Conservation (phyloP, 768 basidiomycete genomes). For the Solioccasus polychromus region DNA sequence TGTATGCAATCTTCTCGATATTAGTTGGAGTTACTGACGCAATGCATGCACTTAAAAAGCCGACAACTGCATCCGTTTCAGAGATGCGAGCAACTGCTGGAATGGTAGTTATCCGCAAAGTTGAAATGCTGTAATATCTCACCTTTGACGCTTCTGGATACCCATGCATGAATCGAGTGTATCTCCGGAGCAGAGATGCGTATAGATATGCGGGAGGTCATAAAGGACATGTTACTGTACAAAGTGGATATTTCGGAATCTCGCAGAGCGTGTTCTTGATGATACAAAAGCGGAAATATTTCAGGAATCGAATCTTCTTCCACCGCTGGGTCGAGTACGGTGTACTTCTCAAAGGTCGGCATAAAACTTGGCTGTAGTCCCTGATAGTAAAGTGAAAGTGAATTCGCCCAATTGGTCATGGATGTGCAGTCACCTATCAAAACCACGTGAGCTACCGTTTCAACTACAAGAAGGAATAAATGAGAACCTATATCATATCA, state of each 20-base stretch:
- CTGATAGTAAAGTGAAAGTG: not conserved
- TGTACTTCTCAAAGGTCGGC: conserved; percentile 4
- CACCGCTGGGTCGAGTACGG: conserved; percentile 1
- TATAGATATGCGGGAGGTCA: conserved; percentile 2
- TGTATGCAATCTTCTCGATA: not conserved
- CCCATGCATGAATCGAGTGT: conserved; percentile 1
- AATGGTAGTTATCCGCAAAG: not conserved
- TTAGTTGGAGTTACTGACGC: conserved; percentile 1
- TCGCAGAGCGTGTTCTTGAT: not conserved
- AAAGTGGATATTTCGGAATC: not conserved
- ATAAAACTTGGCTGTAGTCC: not conserved
- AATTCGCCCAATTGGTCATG: conserved; percentile 1
- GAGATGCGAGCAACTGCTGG: not conserved
- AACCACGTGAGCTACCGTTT: not conserved
- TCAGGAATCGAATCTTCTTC: not conserved
- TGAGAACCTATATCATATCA: not conserved
- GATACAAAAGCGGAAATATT: not conserved
- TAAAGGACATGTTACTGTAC: not conserved
- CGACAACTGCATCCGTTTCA: conserved; percentile 1
- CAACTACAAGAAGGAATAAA: no score
- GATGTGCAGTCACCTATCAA: conserved; percentile 3
- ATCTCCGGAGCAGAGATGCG: not conserved
- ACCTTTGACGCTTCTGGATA: not conserved
- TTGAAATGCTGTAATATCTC: not conserved
- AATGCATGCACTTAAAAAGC: not conserved